These are phyloP conservation scores for Suillus tomentosus DNA, from an alignment of 768 basidiomycete species.

Conservation along the genomic window DNA sequence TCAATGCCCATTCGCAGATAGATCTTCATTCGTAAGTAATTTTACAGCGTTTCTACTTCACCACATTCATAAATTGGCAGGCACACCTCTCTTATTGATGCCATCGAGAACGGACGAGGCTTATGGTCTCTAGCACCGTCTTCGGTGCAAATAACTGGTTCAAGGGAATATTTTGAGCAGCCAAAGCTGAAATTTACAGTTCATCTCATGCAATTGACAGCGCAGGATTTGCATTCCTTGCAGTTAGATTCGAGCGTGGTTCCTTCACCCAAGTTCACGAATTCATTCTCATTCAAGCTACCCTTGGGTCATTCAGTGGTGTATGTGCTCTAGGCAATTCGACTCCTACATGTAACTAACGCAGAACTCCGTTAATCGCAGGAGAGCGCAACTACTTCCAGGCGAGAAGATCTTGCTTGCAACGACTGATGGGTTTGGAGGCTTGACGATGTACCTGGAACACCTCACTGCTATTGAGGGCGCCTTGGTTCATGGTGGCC, in stretches of 20 bases:
- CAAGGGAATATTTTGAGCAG: slow-evolving; percentile 21
- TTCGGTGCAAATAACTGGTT: slow-evolving; percentile 17
- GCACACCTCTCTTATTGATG: slow-evolving; percentile 12
- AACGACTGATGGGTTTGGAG: slow-evolving; percentile 35
- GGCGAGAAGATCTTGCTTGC: slow-evolving; percentile 45
- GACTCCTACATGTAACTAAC: not conserved
- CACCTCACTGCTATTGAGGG: slow-evolving; percentile 29
- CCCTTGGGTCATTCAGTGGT: slow-evolving; percentile 21
- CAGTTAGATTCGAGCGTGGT: slow-evolving; percentile 25
- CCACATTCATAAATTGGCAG: slow-evolving; percentile 1
- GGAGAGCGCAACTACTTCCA: slow-evolving; percentile 43
- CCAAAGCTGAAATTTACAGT: slow-evolving; percentile 24
- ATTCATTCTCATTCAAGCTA: slow-evolving; percentile 20
- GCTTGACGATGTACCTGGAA: slow-evolving; percentile 44
- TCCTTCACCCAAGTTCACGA: slow-evolving; percentile 26
- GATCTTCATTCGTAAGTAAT: slow-evolving; percentile 11
- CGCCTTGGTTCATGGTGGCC: slow-evolving; percentile 27
- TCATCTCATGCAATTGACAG: slow-evolving; percentile 29
- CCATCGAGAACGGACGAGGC: not conserved
- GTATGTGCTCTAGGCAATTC: slow-evolving; percentile 1
- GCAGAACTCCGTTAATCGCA: slow-evolving; percentile 14
- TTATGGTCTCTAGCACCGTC: not conserved
- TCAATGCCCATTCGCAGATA: slow-evolving; percentile 21
- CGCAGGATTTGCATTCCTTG: slow-evolving; percentile 29
- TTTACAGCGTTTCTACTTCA: not conserved